Base-by-base conservation (phyloP, 2,329 filamentous ascomycete genomes). In the Microsporum ferrugineum region DNA sequence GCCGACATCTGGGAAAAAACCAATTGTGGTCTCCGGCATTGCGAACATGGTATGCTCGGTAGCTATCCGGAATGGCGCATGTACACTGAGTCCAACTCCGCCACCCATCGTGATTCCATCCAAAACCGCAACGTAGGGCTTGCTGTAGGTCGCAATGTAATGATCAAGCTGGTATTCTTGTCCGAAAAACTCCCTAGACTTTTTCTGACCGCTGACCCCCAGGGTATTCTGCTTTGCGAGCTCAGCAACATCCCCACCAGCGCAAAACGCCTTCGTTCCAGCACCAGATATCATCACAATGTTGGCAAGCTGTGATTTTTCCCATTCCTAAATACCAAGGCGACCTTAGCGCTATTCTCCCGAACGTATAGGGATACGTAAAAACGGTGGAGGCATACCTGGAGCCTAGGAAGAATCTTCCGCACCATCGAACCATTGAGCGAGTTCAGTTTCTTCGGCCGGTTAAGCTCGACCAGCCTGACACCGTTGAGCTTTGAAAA, bases 21-120 rank as follows among this genome's bases (percentile, higher is more conserved):
- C 94, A 71, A 99, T 99, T 6, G 85, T 95, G 2, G 94, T 99
- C 78, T 99, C 94, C 34, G 94, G 94, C 94, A 99, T 99, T 67
- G 95, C 91, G 70, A 99, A 97, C 56, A 95, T 77, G 4, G 94
- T 99, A 71, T 87, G 88, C 77, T 99, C 94, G 2, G 94, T 99
- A 41, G 94, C 94, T 71, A 99, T 95, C 63, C 94, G 83, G 81
- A 99, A 92, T 2, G 94, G 95, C 1, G 94, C 92, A 75, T 99
- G 95, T 59, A 96, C 84, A 73, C 89, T 95, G 61, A 99, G 82
- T 5, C 94, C 94, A 59, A 97, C 94, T 66, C 94, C 94, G 61
- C 94, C 94, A 61, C 94, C 94, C 94, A 99, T 99, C 59, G 95
- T 99, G 73, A 96, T 88, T 63, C 94, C 94, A 71, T 99, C 94